These are phyloP conservation scores for Leccinum uliginosum DNA, from an alignment of 768 basidiomycete genomes.

Conservation along the genomic window DNA sequence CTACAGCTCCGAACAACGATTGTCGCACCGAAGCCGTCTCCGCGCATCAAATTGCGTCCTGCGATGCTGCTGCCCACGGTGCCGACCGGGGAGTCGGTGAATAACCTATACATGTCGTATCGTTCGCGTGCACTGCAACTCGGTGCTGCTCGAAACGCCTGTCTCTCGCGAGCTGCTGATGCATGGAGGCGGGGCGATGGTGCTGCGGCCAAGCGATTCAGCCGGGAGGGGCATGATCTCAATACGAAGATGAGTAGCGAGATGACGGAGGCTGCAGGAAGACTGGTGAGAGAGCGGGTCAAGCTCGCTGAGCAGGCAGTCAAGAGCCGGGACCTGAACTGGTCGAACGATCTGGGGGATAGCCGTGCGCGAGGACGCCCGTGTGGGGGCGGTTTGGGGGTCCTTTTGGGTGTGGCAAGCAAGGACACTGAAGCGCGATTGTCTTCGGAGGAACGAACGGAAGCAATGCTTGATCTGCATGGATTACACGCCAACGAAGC, in stretches of 20 bases:
- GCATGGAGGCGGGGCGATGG: slow-evolving; percentile 96
- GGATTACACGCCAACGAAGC: slow-evolving; percentile 93
- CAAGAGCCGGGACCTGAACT: slow-evolving; percentile 58
- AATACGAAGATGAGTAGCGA: slow-evolving; percentile 89
- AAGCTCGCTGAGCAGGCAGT: slow-evolving; percentile 74
- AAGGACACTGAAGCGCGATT: slow-evolving; percentile 49
- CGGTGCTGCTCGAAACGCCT: slow-evolving; percentile 91
- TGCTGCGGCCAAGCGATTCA: slow-evolving; percentile 91
- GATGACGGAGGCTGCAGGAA: slow-evolving; percentile 79
- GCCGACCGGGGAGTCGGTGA: slow-evolving; percentile 77
- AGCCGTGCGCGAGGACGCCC: slow-evolving; percentile 66
- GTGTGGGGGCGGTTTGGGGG: slow-evolving; percentile 80
- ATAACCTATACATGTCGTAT: slow-evolving; percentile 82
- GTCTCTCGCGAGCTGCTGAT: slow-evolving; percentile 90
- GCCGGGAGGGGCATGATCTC: slow-evolving; percentile 88
- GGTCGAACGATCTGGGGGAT: slow-evolving; percentile 85
- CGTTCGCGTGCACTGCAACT: slow-evolving; percentile 86
- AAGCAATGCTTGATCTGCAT: slow-evolving; percentile 85
- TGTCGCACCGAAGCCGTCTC: slow-evolving; percentile 76
- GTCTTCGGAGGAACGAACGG: slow-evolving; percentile 85
- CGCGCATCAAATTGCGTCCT: slow-evolving; percentile 77
- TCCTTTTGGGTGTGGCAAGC: slow-evolving; percentile 81
- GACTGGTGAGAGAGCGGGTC: slow-evolving; percentile 79
- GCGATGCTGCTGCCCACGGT: slow-evolving; percentile 86
- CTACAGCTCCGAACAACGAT: slow-evolving; percentile 64